Base-by-base conservation (phyloP, 2,329 filamentous ascomycete species). In the Fusarium napiforme region DNA sequence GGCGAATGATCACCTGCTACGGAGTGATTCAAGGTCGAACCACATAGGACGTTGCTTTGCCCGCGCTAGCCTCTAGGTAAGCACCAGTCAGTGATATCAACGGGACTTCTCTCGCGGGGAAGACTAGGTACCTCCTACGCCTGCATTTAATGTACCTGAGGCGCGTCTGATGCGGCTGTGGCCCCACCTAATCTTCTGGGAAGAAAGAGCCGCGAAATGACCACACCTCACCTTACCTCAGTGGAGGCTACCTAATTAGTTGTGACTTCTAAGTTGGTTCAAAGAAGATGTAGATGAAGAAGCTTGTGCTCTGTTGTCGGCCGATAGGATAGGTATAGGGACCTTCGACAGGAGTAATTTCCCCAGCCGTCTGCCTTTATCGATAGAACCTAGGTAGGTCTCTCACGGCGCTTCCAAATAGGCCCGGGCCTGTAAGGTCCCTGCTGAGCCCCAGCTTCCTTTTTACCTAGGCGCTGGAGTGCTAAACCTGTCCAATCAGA, bases 111-210 rank as follows among this genome's bases (percentile, higher is more conserved):
- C 39, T 56, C 61, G 49, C 40, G 64, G 58, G 59, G 60, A 43
- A 61, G 61, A 37, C 39, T 56, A 23, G 23, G 23, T 23, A 19
- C 11, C 32, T 34, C 18, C 9, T 19, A 52, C 23, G 47, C 37
- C 49, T 45, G 28, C 28, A 49, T 58, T 19, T 40, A 67, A 69
- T 53, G 76, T 78, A 78, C 63, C 64, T 40, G 62, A 68, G 56
- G 69, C 76, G 71, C 71, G 74, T 72, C 61, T 66, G 62, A 75
- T 78, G 74, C 76, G 76, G 74, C 75, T 75, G 72, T 65, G 45
- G 67, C 63, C 64, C 71, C 73, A 71, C 73, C 72, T 55, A 43
- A 40, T 52, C 19, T 47, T 32, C 39, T 53, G 36, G 64, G 53
- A 64, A 62, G 60, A 58, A 60, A 77, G 75, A 77, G 74, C 75